A percentile compares a stretch with the other conserved stretches of the same genome.
These are phyloP conservation scores for Kluyveromyces sp. DNA, from an alignment of 1,139 yeast genomes.

Conservation along the genomic window DNA sequence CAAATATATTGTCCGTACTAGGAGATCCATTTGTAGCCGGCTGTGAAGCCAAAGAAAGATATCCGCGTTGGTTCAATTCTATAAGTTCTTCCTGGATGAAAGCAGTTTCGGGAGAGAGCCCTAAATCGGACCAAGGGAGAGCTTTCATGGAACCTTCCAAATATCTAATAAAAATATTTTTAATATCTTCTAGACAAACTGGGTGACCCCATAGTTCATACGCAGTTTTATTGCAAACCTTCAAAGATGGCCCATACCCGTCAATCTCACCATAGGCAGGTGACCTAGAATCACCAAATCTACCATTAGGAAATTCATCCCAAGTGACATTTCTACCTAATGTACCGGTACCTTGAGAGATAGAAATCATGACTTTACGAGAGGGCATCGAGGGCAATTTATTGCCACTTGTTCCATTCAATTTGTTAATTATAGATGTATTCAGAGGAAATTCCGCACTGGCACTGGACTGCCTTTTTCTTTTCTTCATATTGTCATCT, in stretches of 20 bases:
- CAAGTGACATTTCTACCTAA: conserved; percentile 90
- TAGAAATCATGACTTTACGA: conserved; percentile 57
- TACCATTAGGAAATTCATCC: conserved; percentile 98
- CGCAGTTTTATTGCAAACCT: conserved; percentile 66
- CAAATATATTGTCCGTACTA: conserved; percentile 79
- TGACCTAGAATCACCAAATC: conserved; percentile 94
- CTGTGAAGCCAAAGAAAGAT: conserved; percentile 89
- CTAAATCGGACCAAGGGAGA: conserved; percentile 88
- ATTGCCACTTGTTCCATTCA: conserved; percentile 2
- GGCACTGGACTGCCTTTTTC: conserved; percentile 27
- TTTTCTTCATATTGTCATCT: conserved; percentile 17
- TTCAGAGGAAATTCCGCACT: conserved; percentile 18
- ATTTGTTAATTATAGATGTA: conserved; percentile 14
- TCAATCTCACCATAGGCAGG: conserved; percentile 98
- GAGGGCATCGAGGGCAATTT: conserved; percentile 26
- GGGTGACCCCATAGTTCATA: conserved; percentile 80
- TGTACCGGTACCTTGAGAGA: conserved; percentile 78
- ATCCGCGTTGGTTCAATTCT: conserved; percentile 63
- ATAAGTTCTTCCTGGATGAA: conserved; percentile 86
- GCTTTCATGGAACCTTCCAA: conserved; percentile 67
- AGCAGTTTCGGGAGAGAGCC: conserved; percentile 82
- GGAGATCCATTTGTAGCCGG: conserved; percentile 80
- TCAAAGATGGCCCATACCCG: conserved; percentile 90
- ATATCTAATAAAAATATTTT: conserved; percentile 63
- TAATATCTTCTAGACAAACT: conserved; percentile 51